Base-by-base conservation (phyloP, 1,284 basidiomycete species). In the Cutaneotrichosporon sp. region DNA sequence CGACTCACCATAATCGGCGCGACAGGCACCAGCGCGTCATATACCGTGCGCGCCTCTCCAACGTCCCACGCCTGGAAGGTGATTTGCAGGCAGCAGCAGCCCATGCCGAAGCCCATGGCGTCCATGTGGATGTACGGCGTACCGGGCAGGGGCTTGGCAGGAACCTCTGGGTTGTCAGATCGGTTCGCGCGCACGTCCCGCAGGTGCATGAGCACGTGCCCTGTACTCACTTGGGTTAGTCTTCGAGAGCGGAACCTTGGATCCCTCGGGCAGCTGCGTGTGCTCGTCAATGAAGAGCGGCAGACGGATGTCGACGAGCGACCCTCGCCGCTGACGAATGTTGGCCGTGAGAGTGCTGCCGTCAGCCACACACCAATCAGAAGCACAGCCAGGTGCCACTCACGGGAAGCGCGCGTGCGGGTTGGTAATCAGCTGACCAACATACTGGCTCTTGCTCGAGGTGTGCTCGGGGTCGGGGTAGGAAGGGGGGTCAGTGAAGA, bases 41-140 rank as follows among this genome's bases (percentile, higher is more conserved):
- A 99, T 76, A 98, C 87, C 58, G 90, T 84, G 71, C 93, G 85
- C 6, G 97, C 96, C 79, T 99, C 94, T 50, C 86, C 84, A 32
- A 99, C 88, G 79, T 93, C 92, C 80, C 91, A 96, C 0, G 94
- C 90, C 80, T 99, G 97, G 83, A 99, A 97, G 4, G 97, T 99
- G 69, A 99, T 86, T 76, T 99, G 97, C 58, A 99, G 83, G 81
- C 97, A 99, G 76, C 92, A 97, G 75, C 96, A 98, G 4, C 97
- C 97, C 96, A 98, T 99, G 52, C 97, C 97, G 79, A 99, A 99
- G 30, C 95, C 96, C 97, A 98, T 98, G 2, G 97, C 95, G 80
- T 99, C 97, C 85, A 99, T 87, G 80, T 99, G 99, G 71, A 99
- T 94, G 80, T 98, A 94, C 7, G 77, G 77, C 5, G 73, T 76